Percentiles rank a stretch among this genome's conserved stretches.
These are phyloP conservation scores for Aureobasidium sp. DNA, from an alignment of 2,329 filamentous ascomycete genomes.

Conservation along the genomic window DNA sequence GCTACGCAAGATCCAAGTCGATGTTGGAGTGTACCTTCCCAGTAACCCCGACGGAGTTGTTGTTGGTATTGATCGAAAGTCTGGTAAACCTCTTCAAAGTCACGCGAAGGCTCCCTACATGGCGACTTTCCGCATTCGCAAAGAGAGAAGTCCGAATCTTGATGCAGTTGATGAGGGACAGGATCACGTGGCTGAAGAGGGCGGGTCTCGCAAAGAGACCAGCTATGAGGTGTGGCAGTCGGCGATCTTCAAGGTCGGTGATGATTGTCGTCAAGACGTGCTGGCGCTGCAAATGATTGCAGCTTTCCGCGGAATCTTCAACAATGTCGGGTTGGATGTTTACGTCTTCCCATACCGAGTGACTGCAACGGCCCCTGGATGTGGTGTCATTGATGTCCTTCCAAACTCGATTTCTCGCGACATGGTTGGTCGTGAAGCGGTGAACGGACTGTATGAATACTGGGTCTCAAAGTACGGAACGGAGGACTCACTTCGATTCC, in stretches of 20 bases:
- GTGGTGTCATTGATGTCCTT: conserved; percentile 94
- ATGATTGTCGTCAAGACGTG: conserved; percentile 96
- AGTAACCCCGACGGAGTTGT: conserved; percentile 96
- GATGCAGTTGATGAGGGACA: conserved; percentile 39
- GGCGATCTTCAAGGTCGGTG: conserved; percentile 98
- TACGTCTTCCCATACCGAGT: conserved; percentile 97
- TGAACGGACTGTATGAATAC: conserved; percentile 97
- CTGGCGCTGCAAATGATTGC: conserved; percentile 96
- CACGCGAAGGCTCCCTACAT: conserved; percentile 98
- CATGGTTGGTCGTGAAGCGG: conserved; percentile 95
- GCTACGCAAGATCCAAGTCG: conserved; percentile 90
- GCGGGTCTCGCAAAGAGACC: conserved; percentile 30
- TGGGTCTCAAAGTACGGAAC: conserved; percentile 96
- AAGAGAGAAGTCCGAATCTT: conserved; percentile 50
- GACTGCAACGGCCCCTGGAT: conserved; percentile 92
- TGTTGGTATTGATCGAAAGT: conserved; percentile 95
- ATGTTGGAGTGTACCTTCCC: conserved; percentile 93
- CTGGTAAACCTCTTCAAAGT: conserved; percentile 91
- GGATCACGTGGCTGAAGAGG: conserved; percentile 23
- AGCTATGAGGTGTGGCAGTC: conserved; percentile 97
- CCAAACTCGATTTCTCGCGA: conserved; percentile 97
- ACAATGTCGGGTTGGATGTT: conserved; percentile 86
- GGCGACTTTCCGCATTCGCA: conserved; percentile 96
- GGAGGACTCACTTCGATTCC: conserved; percentile 89
- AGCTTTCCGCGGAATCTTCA: conserved; percentile 94